Conservation (phyloP, 1,284 basidiomycete genomes). For the Schizophyllum amplum region DNA sequence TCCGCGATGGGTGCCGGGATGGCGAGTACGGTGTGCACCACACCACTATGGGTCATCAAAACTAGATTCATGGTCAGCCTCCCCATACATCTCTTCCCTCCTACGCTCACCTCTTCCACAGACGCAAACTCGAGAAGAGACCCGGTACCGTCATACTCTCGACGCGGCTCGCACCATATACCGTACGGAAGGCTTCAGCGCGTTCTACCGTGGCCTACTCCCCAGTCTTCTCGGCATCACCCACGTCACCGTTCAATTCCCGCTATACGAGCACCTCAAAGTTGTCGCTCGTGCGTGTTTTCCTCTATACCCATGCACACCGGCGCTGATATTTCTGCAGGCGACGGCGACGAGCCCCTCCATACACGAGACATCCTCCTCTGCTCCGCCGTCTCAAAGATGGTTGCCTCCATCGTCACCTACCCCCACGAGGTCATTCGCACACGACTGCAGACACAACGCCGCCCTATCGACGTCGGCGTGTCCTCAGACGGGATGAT, state of each 20-base stretch:
- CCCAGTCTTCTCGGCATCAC: slow-evolving; percentile 85
- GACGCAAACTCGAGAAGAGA: slow-evolving; percentile 72
- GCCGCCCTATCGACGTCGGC: slow-evolving; percentile 40
- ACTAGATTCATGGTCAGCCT: slow-evolving; percentile 87
- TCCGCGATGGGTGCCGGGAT: slow-evolving; percentile 93
- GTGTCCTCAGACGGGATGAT: slow-evolving; percentile 52
- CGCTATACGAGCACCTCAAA: slow-evolving; percentile 91
- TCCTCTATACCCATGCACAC: slow-evolving; percentile 6
- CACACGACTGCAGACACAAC: slow-evolving; percentile 83
- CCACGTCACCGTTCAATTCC: slow-evolving; percentile 94
- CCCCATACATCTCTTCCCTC: neutral
- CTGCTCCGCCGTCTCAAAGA: slow-evolving; percentile 86
- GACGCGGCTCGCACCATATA: slow-evolving; percentile 87
- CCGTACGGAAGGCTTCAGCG: slow-evolving; percentile 71
- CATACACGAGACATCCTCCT: slow-evolving; percentile 67
- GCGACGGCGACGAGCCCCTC: slow-evolving; percentile 49
- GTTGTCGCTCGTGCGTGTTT: slow-evolving; percentile 63
- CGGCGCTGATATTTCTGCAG: slow-evolving; percentile 23
- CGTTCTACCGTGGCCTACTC: slow-evolving; percentile 88
- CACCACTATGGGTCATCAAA: slow-evolving; percentile 96
- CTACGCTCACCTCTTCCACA: slow-evolving; percentile 20
- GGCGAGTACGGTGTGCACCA: slow-evolving; percentile 84
- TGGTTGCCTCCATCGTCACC: slow-evolving; percentile 88
- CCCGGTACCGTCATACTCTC: slow-evolving; percentile 77
- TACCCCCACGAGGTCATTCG: slow-evolving; percentile 96